phyloP scores from a whole-genome alignment of 78 protist genomes.

The Bodo saltans region DNA sequence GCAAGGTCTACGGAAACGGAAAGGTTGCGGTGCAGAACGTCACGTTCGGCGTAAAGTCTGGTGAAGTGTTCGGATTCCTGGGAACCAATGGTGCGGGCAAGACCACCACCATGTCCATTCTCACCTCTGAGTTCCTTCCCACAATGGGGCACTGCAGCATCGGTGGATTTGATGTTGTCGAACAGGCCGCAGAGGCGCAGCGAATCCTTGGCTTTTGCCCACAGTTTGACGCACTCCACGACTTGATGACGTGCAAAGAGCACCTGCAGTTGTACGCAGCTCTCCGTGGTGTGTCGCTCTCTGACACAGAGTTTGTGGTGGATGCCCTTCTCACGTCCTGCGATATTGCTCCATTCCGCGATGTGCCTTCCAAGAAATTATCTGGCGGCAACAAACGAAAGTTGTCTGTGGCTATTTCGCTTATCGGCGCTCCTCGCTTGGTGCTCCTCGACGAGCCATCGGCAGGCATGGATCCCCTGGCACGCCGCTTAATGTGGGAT shows the following conservation, averaged over 20 bases:
- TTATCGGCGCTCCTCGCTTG: conserved; percentile 35
- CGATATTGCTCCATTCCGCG: conserved; percentile 16
- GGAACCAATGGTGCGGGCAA: conserved; percentile 92
- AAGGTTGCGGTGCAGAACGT: conserved; percentile 23
- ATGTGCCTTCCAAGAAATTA: background rate
- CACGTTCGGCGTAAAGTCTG: background rate
- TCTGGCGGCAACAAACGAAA: conserved; percentile 76
- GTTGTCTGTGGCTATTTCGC: conserved; percentile 64
- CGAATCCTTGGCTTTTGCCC: conserved; percentile 50
- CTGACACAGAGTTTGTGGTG: background rate
- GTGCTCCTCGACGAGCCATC: conserved; percentile 54
- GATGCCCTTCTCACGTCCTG: conserved; percentile 12
- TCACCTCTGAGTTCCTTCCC: conserved; percentile 64
- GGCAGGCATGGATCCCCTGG: conserved; percentile 34
- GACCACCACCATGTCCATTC: conserved; percentile 68
- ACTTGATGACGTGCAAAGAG: conserved; percentile 37
- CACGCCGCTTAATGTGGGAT: conserved; percentile 39
- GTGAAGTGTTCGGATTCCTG: conserved; percentile 36
- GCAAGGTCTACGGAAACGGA: background rate
- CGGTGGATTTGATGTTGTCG: conserved; percentile 30
- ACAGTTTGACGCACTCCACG: conserved; percentile 53
- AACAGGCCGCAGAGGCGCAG: background rate
- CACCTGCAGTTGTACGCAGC: conserved; percentile 44
- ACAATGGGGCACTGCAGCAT: conserved; percentile 58
- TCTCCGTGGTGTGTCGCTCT: background rate